These are phyloP conservation scores for Acanthamoeba healyi DNA, from an alignment of 208 protist genomes.

Conservation along the genomic window DNA sequence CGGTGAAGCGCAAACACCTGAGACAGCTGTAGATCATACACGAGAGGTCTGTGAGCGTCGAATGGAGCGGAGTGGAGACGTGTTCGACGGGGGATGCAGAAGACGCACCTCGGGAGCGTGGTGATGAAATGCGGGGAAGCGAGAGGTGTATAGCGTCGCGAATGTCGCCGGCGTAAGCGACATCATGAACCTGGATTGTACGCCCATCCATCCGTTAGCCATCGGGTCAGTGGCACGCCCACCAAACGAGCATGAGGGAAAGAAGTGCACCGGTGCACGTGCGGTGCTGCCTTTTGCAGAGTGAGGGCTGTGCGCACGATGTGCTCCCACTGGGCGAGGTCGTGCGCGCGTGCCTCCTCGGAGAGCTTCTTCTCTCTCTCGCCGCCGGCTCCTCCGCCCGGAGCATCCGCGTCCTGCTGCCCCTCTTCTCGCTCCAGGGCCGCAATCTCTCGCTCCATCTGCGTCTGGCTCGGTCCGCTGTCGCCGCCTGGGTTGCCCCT, in stretches of 20 bases:
- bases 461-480: neutral
- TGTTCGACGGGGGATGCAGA: neutral
- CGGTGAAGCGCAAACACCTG: slow-evolving; percentile 6
- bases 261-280: neutral
- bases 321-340: slow-evolving; percentile 20
- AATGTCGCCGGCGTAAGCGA: neutral
- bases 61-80: too few relatives aligned
- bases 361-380: slow-evolving; percentile 39
- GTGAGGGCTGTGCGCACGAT: slow-evolving; percentile 28
- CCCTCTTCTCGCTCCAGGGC: neutral
- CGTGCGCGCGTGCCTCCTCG: slow-evolving; percentile 31
- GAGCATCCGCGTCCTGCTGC: neutral
- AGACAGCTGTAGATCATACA: neutral
- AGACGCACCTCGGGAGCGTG: slow-evolving; percentile 10
- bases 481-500: neutral
- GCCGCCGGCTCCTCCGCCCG: neutral
- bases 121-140: neutral
- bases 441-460: neutral
- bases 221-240: neutral
- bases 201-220: neutral
- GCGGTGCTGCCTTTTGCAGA: slow-evolving; percentile 18
- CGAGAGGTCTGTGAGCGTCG: too few relatives aligned
- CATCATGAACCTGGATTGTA: neutral
- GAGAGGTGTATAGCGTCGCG: neutral
- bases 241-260: neutral